phyloP scores from a whole-genome alignment of 129 eudicot genomes.

The Glebionis coronaria region DNA sequence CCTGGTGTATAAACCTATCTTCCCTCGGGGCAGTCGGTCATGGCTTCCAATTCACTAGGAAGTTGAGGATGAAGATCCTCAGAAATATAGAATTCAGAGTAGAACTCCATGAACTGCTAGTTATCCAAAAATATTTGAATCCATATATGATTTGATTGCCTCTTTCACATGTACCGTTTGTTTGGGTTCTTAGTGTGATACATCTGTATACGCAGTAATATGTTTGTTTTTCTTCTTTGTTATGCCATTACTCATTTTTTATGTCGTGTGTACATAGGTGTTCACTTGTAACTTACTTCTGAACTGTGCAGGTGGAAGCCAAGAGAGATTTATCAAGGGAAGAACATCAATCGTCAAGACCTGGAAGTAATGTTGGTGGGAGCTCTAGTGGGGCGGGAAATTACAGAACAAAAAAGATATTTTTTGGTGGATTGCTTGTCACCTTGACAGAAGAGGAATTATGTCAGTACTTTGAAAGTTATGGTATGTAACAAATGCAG shows the following conservation, averaged over 20 bases:
- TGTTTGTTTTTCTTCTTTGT: background rate
- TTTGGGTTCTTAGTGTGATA: too few relatives aligned
- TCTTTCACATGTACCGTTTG: too few relatives aligned
- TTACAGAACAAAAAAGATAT: constrained; percentile 59
- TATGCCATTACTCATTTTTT: background rate
- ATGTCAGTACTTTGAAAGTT: constrained; percentile 42
- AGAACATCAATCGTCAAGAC: constrained; percentile 41
- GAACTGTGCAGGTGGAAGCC: constrained; percentile 53
- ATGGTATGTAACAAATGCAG: constrained; percentile 44
- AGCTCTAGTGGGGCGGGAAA: constrained; percentile 35
- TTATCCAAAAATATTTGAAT: too few relatives aligned
- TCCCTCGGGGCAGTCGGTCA: too few relatives aligned
- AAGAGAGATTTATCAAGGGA: constrained; percentile 63
- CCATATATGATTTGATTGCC: too few relatives aligned
- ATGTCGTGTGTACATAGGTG: too few relatives aligned
- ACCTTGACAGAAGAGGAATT: constrained; percentile 48
- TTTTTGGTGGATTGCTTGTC: constrained; percentile 69
- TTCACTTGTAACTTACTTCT: background rate
- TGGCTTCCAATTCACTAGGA: too few relatives aligned
- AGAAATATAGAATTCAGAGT: too few relatives aligned
- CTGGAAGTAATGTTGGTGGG: constrained; percentile 38
- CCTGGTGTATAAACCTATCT: too few relatives aligned
- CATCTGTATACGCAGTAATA: too few relatives aligned
- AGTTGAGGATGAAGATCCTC: too few relatives aligned
- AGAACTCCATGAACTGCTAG: too few relatives aligned